Base-by-base conservation (phyloP, 345 rosid genomes). In the Moricandia moricandioides region DNA sequence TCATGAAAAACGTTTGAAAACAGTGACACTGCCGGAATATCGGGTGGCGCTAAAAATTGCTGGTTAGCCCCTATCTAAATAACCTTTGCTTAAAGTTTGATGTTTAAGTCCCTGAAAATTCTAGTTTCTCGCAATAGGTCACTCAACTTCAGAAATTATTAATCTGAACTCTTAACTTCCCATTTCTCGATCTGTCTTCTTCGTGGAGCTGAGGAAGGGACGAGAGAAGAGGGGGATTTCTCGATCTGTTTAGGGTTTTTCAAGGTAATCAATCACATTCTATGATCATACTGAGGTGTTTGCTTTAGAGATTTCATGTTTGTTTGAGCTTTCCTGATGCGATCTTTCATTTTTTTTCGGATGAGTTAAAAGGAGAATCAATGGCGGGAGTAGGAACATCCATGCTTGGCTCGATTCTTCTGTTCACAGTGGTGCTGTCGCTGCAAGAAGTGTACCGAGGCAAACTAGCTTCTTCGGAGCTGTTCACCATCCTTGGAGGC, bases 401-500 rank as follows among this genome's bases (percentile, higher is more conserved):
- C 1, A 92, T 89, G 92, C 60, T 88, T 3, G 88, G 84, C 40
- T 86, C 94, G 7, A 63, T 86, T 71, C 92, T 87, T 51, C 65
- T 82, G 33, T 88, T 90, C 72, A 80, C 80, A 3, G 85, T 88
- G 58, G 77, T 88, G 69, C 87, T 90, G n/a, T 92, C 90, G 4
- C 87, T 86, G 17, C 89, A 83, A 81, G 84, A 87, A 80, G 84
- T 92, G 85, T 86, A 88, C 82, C 67, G 89, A 33, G 90, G 75
- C 54, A 86, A 87, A 77, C 70, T 90, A 79, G 97, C 88, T 3
- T 92, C 97, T 5, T 74, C 94, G 0, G 91, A 92, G 83, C 69
- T 84, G 49, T 86, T 90, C 75, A 90, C 96, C 27, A 88, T 92
- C 30, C 88, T 92, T 10, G 92, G 96, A 62, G 97, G 97, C 37